Evolutionary conservation across 441 rosid species (phyloP).

Genomic region (Melastoma candidum): DNA sequence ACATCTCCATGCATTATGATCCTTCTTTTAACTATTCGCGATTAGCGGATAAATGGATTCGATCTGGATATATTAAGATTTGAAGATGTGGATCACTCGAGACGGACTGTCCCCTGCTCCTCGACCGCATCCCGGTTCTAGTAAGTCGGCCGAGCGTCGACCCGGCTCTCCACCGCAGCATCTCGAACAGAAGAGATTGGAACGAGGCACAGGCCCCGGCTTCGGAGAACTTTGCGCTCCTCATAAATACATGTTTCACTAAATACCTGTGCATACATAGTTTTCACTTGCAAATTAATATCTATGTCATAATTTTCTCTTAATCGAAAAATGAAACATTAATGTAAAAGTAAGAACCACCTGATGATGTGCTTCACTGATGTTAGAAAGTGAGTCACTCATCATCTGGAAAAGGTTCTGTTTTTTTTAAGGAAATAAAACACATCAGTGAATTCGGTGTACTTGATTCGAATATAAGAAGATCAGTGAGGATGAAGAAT

Average conservation of each 20-base stretch:
- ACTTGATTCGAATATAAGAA: background rate
- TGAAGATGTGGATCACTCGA: no score
- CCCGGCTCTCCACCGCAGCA: slow-evolving; percentile 15
- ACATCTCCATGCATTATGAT: no score
- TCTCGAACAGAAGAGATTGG: slow-evolving; percentile 27
- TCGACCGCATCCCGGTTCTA: no score
- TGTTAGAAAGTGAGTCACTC: slow-evolving; percentile 20
- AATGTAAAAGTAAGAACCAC: background rate
- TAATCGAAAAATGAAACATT: background rate
- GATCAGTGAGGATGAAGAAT: background rate
- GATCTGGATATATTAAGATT: no score
- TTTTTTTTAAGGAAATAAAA: no score
- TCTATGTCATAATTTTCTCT: background rate
- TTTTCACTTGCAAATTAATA: no score
- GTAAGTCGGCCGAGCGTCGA: background rate
- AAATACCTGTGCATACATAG: background rate
- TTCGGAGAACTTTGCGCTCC: slow-evolving; percentile 31
- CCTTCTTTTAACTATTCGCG: no score
- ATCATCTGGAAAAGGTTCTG: slow-evolving; percentile 33
- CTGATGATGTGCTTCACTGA: background rate
- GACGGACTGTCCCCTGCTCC: no score
- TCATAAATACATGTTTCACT: slow-evolving; percentile 2
- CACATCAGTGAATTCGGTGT: no score
- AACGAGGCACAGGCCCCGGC: slow-evolving; percentile 58
- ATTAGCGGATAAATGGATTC: no score